Evolutionary conservation across 2,329 filamentous ascomycete genomes (phyloP), one percentile per base, ranked within the genome.

Genomic region (Phaeosphaeriaceae sp.): DNA sequence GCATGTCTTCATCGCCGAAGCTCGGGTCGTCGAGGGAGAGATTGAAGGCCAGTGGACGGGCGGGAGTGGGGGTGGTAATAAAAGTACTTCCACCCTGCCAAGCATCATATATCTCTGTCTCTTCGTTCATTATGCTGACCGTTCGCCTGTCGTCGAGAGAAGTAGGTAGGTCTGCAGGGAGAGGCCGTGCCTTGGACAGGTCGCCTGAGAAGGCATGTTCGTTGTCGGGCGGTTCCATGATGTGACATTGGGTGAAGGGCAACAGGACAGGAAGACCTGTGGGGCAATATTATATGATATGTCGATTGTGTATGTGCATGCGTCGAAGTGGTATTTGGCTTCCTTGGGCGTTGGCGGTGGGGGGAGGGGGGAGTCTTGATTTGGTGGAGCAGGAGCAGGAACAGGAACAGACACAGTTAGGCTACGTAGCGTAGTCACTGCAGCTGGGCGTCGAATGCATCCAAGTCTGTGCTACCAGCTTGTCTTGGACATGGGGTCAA

Each of bases 21-120:
- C 82, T 80, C 45, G 85, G 80, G 71, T 96, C 89, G 73, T 96
- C 86, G 36, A 97, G 82, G 9, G 91, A 86, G 34, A 97, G 84
- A 70, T 90, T 90, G 77, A 97, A 96, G 67, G 85, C 86, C 41
- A 96, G 79, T 8, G 93, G 90, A 71, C 91, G 93, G 46, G 92
- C 89, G 35, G 90, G 81, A 50, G 92, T 86, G 17, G 93, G 92
- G 3, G 87, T 90, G 4, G 91, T 95, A 57, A 97, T 82, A 75
- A 96, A 96, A 44, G 50, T 51, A 52, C 50, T 45, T 45, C 35
- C 39, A 8, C 93, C 93, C 87, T 97, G 92, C 94, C 94, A 99
- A 62, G 91, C 94, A 82, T 99, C 94, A 74, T 97, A 99, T 78
- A 97, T 91, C 79, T 97, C 94, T 33, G 92, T 96, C 79, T 97